These are phyloP conservation scores for Alternaria longipes DNA, from an alignment of 2,329 filamentous ascomycete species.

Conservation along the genomic window DNA sequence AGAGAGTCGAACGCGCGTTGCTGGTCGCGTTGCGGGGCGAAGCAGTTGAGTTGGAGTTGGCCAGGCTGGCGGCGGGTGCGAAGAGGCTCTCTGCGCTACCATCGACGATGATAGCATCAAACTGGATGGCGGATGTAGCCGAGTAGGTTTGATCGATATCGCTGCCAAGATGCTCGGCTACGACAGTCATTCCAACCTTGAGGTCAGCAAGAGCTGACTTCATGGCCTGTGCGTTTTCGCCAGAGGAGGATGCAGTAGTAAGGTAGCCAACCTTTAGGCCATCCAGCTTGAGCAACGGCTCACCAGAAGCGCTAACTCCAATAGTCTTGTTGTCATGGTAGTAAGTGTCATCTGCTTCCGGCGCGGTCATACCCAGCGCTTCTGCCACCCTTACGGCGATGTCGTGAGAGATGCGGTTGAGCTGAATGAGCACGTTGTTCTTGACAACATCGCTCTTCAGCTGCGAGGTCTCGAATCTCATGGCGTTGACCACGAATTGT, in stretches of 20 bases:
- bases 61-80: constrained; percentile 32
- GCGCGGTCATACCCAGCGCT: constrained; percentile 68
- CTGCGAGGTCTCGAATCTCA: constrained; percentile 74
- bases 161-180: constrained; percentile 65
- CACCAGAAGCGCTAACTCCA: constrained; percentile 67
- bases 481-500: constrained; percentile 76
- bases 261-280: constrained; percentile 72
- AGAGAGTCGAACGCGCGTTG: constrained; percentile 61
- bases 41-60: constrained; percentile 35
- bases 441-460: constrained; percentile 67
- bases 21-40: constrained; percentile 29
- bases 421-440: constrained; percentile 71
- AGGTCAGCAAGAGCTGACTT: constrained; percentile 58
- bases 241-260: constrained; percentile 56
- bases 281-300: constrained; percentile 67
- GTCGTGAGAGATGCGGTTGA: constrained; percentile 74
- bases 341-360: constrained; percentile 67
- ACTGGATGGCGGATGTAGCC: constrained; percentile 68
- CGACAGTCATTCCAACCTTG: constrained; percentile 66
- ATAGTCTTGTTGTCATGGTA: constrained; percentile 75
- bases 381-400: constrained; percentile 70
- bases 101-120: constrained; percentile 70
- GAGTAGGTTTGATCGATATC: constrained; percentile 72
- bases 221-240: constrained; percentile 62
- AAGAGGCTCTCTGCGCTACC: constrained; percentile 68